phyloP scores from a whole-genome alignment of 495 filamentous ascomycete species.

The Penicillium malachiteum region DNA sequence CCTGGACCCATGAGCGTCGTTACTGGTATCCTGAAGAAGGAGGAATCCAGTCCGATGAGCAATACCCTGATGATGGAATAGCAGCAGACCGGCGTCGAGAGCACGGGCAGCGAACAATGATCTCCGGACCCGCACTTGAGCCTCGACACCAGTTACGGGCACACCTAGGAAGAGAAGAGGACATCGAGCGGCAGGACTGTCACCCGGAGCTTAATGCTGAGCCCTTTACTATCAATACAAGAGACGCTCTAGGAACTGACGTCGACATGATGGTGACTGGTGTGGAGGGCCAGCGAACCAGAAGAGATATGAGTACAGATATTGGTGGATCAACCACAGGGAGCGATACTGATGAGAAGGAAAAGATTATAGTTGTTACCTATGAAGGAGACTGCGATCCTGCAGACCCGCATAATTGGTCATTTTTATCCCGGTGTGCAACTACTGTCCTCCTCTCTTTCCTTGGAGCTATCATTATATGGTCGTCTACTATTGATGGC shows the following conservation, averaged over 20 bases:
- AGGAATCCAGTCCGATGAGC: slow-evolving; percentile 7
- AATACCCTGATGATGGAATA: slow-evolving; percentile 5
- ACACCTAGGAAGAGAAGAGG: slow-evolving; percentile 17
- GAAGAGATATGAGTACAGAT: neutral
- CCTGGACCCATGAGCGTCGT: slow-evolving; percentile 17
- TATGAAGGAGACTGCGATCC: slow-evolving; percentile 53
- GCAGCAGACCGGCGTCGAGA: slow-evolving; percentile 7
- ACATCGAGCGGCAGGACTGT: slow-evolving; percentile 13
- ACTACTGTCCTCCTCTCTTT: slow-evolving; percentile 47
- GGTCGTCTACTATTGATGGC: slow-evolving; percentile 49
- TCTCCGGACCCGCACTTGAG: slow-evolving; percentile 10
- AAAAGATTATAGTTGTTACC: slow-evolving; percentile 55
- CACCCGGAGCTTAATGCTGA: slow-evolving; percentile 9
- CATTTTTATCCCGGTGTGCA: slow-evolving; percentile 27
- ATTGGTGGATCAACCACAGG: neutral
- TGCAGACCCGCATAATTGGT: slow-evolving; percentile 59
- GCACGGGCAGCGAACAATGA: slow-evolving; percentile 14
- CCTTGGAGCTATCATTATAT: slow-evolving; percentile 45
- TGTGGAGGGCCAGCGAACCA: slow-evolving; percentile 7
- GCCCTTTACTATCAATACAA: slow-evolving; percentile 22
- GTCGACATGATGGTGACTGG: slow-evolving; percentile 23
- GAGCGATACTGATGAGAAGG: slow-evolving; percentile 6
- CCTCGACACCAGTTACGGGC: slow-evolving; percentile 9
- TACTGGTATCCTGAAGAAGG: slow-evolving; percentile 14
- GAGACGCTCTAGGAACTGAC: slow-evolving; percentile 14